A percentile compares a stretch with the other conserved stretches of the same genome.
phyloP scores from a whole-genome alignment of 179 eudicot genomes.

The Gypsophila paniculata region DNA sequence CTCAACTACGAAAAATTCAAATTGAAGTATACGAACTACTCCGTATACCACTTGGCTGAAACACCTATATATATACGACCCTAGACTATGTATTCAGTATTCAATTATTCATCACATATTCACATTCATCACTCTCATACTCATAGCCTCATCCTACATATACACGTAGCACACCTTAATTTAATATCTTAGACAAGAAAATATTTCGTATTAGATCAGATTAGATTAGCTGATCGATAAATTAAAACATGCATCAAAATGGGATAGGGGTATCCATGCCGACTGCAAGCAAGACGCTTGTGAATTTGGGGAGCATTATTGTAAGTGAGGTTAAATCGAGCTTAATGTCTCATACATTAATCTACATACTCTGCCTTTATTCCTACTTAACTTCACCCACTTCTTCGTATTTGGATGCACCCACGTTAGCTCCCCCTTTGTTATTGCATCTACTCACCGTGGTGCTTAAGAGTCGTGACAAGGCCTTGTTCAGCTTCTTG shows the following conservation, averaged over 20 bases:
- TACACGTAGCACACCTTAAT: background rate
- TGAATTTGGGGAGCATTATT: background rate
- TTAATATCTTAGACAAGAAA: too few species aligned
- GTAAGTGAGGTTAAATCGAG: background rate
- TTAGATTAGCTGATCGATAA: too few species aligned
- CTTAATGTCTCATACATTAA: constrained; percentile 3
- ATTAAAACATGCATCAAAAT: too few species aligned
- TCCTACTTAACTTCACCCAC: background rate
- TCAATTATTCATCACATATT: background rate
- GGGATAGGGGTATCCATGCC: too few species aligned
- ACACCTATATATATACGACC: too few species aligned
- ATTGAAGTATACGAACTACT: too few species aligned
- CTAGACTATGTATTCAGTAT: too few species aligned
- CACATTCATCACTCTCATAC: background rate
- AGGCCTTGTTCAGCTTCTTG: background rate
- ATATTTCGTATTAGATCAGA: too few species aligned
- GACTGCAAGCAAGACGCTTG: background rate
- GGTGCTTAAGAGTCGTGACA: constrained; percentile 8
- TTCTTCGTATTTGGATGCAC: background rate
- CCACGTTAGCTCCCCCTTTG: background rate
- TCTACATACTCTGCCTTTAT: background rate
- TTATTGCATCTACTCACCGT: background rate
- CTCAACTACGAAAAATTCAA: background rate
- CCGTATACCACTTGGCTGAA: too few species aligned
- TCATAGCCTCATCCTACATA: too few species aligned